A percentile compares a stretch with the other conserved stretches of the same genome.
phyloP scores from a whole-genome alignment of 2,329 filamentous ascomycete genomes.

The Sphaerulina vaccinii region DNA sequence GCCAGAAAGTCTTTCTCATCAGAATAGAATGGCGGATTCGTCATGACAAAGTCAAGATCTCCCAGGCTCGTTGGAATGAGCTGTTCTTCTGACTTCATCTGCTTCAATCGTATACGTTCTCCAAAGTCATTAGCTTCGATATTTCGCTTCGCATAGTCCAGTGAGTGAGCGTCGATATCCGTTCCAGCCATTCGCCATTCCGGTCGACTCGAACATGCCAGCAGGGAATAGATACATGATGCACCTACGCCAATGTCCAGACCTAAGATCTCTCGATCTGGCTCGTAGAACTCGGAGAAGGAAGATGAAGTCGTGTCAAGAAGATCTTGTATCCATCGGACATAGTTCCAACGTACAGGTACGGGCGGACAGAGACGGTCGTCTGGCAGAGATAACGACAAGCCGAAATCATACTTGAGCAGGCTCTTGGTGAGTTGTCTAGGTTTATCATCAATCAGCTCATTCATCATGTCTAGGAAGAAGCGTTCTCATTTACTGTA shows the following conservation, averaged over 20 bases:
- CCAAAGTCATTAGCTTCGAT: conserved; percentile 64
- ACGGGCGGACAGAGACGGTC: conserved; percentile 87
- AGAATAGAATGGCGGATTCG: conserved; percentile 92
- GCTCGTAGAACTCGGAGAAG: conserved; percentile 47
- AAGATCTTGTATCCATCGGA: conserved; percentile 81
- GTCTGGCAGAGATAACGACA: conserved; percentile 68
- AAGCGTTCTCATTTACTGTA: conserved; percentile 60
- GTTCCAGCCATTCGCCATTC: conserved; percentile 57
- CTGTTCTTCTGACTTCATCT: conserved; percentile 52
- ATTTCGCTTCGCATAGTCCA: conserved; percentile 66
- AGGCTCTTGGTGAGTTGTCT: conserved; percentile 72
- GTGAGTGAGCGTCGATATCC: conserved; percentile 73
- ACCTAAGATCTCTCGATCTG: conserved; percentile 60
- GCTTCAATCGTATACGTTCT: conserved; percentile 62
- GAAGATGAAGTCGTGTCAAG: conserved; percentile 66
- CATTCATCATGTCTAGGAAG: conserved; percentile 54
- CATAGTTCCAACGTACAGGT: conserved; percentile 70
- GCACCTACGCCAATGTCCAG: conserved; percentile 72
- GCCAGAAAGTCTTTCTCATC: conserved; percentile 66
- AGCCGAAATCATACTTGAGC: conserved; percentile 70
- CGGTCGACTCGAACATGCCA: conserved; percentile 67
- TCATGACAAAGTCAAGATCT: conserved; percentile 80
- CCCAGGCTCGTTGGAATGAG: conserved; percentile 63
- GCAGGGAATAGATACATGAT: conserved; percentile 84
- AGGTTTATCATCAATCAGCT: not conserved